phyloP scores from a whole-genome alignment of 345 rosid species.

The Euphorbia peplus region DNA sequence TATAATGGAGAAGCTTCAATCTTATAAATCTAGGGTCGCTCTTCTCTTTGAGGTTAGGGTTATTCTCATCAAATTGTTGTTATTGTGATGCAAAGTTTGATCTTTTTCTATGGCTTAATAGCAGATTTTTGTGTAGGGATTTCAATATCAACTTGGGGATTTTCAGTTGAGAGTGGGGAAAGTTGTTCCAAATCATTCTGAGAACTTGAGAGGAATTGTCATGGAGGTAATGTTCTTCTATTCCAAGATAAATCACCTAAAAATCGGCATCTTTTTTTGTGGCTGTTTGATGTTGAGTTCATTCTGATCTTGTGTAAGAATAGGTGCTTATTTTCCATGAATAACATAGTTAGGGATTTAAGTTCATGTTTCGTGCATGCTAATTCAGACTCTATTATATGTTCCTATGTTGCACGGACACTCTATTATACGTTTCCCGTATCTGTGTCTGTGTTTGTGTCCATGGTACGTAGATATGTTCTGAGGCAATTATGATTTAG shows the following conservation, averaged over 20 bases:
- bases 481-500: not conserved
- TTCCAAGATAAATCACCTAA: not conserved
- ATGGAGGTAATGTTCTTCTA: conserved; percentile 68
- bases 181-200: conserved; percentile 75
- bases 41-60: conserved; percentile 84
- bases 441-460: too few relatives aligned
- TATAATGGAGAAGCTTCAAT: conserved; percentile 95
- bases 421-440: too few relatives aligned
- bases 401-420: too few relatives aligned
- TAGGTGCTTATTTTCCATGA: not conserved
- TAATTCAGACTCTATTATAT: not conserved
- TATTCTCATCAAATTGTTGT: not conserved
- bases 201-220: conserved; percentile 80
- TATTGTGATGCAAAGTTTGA: not conserved
- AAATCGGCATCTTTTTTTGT: not conserved
- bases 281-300: not conserved
- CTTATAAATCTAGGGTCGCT: conserved; percentile 72
- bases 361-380: not conserved
- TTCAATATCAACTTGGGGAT: conserved; percentile 86
- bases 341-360: not conserved
- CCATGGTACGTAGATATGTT: too few relatives aligned
- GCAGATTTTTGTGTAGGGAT: conserved; percentile 47
- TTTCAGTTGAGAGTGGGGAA: conserved; percentile 87
- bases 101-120: not conserved
- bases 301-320: not conserved